phyloP scores from a whole-genome alignment of 805 yeast genomes.

The Candida tallmaniae region DNA sequence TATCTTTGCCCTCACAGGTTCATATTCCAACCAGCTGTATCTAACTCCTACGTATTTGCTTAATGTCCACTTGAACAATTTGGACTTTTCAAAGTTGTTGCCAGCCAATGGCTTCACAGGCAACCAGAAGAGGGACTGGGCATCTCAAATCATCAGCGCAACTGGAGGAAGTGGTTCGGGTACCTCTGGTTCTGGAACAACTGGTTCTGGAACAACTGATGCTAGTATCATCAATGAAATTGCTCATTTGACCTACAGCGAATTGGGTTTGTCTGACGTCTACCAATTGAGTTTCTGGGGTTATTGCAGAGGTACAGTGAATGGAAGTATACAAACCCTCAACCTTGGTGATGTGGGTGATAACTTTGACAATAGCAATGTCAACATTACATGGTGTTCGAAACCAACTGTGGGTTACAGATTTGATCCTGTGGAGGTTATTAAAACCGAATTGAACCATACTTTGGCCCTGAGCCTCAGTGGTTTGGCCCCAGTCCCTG shows the following conservation, averaged over 20 bases:
- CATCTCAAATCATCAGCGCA: constrained; percentile 11
- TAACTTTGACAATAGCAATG: constrained; percentile 24
- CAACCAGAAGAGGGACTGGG: constrained; percentile 12
- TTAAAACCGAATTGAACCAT: constrained; percentile 29
- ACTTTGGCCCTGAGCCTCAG: constrained; percentile 19
- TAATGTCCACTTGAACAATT: constrained; percentile 29
- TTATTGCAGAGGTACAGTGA: constrained; percentile 32
- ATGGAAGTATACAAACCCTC: constrained; percentile 4
- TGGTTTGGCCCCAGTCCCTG: constrained; percentile 22
- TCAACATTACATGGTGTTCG: constrained; percentile 47
- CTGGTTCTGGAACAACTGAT: constrained; percentile 7
- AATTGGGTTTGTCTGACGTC: constrained; percentile 38
- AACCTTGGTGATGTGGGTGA: constrained; percentile 8
- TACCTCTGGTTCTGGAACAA: constrained; percentile 5
- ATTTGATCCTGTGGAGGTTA: constrained; percentile 46
- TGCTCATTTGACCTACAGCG: constrained; percentile 15
- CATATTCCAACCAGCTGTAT: constrained; percentile 30
- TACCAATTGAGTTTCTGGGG: constrained; percentile 41
- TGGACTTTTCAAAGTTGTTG: constrained; percentile 29
- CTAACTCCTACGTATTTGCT: constrained; percentile 33
- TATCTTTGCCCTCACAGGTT: constrained; percentile 35
- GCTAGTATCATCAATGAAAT: constrained; percentile 11
- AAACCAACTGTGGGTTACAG: constrained; percentile 50
- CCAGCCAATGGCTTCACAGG: constrained; percentile 13
- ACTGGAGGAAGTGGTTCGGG: constrained; percentile 8